Evolutionary conservation across 805 yeast genomes (phyloP).

Genomic region (Isabelozyma gotoi): DNA sequence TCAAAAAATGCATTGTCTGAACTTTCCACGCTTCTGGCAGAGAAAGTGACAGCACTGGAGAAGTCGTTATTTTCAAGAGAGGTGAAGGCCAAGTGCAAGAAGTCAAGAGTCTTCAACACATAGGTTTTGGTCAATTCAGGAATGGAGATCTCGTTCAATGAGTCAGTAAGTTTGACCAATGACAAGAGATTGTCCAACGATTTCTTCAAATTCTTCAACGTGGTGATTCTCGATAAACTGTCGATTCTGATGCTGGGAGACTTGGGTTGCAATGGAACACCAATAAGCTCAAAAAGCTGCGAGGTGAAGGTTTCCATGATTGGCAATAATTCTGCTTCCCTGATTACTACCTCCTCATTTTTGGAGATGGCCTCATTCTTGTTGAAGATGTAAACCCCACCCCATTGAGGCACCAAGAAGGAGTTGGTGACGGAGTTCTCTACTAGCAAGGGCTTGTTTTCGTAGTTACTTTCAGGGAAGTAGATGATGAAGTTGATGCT

Average conservation of each 20-base stretch:
- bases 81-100: slow-evolving; percentile 37
- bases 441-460: slow-evolving; percentile 49
- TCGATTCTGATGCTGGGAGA: slow-evolving; percentile 67
- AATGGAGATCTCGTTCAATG: slow-evolving; percentile 77
- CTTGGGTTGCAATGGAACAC: slow-evolving; percentile 58
- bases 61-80: slow-evolving; percentile 31
- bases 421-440: slow-evolving; percentile 51
- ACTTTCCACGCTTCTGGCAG: slow-evolving; percentile 54
- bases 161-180: slow-evolving; percentile 62
- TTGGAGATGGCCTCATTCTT: slow-evolving; percentile 20
- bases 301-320: slow-evolving; percentile 68
- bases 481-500: slow-evolving; percentile 70
- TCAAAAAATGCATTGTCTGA: slow-evolving; percentile 87
- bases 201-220: slow-evolving; percentile 56
- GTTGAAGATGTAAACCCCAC: slow-evolving; percentile 65
- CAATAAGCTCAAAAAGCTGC: slow-evolving; percentile 72
- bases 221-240: slow-evolving; percentile 58
- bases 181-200: slow-evolving; percentile 74
- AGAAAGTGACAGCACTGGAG: slow-evolving; percentile 28
- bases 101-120: slow-evolving; percentile 51
- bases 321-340: slow-evolving; percentile 49
- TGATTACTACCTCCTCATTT: slow-evolving; percentile 23
- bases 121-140: slow-evolving; percentile 67
- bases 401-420: slow-evolving; percentile 87
- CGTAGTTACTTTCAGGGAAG: slow-evolving; percentile 49